Base-by-base conservation (phyloP, 2,329 filamentous ascomycete genomes). In the Cladosporium oxysporum region DNA sequence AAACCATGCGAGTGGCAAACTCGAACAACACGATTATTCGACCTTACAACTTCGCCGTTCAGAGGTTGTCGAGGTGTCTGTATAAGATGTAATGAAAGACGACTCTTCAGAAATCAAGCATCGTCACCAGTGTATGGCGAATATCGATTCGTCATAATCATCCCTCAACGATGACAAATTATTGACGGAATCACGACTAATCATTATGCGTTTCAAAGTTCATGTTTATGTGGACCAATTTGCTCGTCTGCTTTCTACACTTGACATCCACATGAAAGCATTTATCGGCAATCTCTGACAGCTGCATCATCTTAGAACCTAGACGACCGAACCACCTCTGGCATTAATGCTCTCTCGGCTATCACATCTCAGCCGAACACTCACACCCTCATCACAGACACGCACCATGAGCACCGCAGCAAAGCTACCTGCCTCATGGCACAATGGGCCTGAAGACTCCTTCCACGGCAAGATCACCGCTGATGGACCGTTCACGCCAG, bases 391-490 rank as follows among this genome's bases (percentile, higher is more conserved):
- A 44, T 26, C 52, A 26, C 55, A 50, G 8, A 41, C 10, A 21
- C 55, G 62, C 44, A 41, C 29, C n/a, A 66, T 49, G 58, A 67
- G 62, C 64, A 55, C 55, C 12, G 35, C 59, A 21, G 16, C 33
- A 2, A 64, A 35, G 3, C 64, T 71, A 5, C 71, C 71, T 29
- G 62, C 69, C n/a, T 69, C 64, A 16, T 76, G 75, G 72, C 76
- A 77, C 57, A 35, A 66, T 8, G 74, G 73, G 5, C 73, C 74
- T 3, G 77, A 80, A 29, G 81, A 83, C 66, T 77, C 79, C 11
- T 86, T 84, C 81, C 84, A 86, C 69, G 83, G 83, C 63, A 76
- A 80, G 58, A 83, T 86, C 66, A 78, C 79, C 21, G 71, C 77
- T 29, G 76, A 79, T 18, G 79, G 80, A 16, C 76, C 81, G 18